These are phyloP conservation scores for Suillus plorans DNA, from an alignment of 768 basidiomycete genomes.

Conservation along the genomic window DNA sequence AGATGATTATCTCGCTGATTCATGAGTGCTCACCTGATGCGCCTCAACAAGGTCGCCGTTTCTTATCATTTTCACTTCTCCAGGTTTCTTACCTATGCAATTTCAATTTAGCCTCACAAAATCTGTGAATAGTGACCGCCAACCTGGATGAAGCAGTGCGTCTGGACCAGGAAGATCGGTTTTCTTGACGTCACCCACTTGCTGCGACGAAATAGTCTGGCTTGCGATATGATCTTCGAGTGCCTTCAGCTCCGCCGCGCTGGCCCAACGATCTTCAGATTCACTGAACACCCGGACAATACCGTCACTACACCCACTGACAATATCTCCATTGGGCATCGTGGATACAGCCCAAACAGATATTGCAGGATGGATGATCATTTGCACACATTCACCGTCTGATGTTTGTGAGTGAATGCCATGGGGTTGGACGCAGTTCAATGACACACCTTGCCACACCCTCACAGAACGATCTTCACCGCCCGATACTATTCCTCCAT, in stretches of 20 bases:
- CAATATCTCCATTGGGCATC: slow-evolving; percentile 89
- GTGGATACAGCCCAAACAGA: slow-evolving; percentile 95
- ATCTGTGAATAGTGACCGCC: slow-evolving; percentile 15
- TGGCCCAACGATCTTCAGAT: slow-evolving; percentile 71
- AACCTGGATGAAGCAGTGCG: slow-evolving; percentile 71
- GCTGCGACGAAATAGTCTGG: slow-evolving; percentile 80
- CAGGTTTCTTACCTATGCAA: slow-evolving; percentile 78
- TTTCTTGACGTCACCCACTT: slow-evolving; percentile 92
- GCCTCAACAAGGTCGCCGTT: slow-evolving; percentile 83
- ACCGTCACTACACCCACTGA: slow-evolving; percentile 89
- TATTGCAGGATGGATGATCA: slow-evolving; percentile 89
- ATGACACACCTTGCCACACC: slow-evolving; percentile 77
- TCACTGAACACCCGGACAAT: slow-evolving; percentile 84
- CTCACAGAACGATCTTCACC: slow-evolving; percentile 94
- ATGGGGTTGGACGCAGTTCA: neutral
- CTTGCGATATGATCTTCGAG: slow-evolving; percentile 77
- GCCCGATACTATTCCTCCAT: slow-evolving; percentile 81
- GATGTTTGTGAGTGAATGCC: slow-evolving; percentile 9
- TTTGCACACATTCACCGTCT: slow-evolving; percentile 90
- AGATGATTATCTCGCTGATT: slow-evolving; percentile 3
- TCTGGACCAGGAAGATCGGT: slow-evolving; percentile 87
- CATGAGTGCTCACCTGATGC: slow-evolving; percentile 64
- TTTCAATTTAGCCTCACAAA: slow-evolving; percentile 9
- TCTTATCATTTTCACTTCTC: slow-evolving; percentile 91
- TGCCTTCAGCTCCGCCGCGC: slow-evolving; percentile 57